Evolutionary conservation across 2,329 filamentous ascomycete genomes (phyloP).

Genomic region (Exserohilum turcica): DNA sequence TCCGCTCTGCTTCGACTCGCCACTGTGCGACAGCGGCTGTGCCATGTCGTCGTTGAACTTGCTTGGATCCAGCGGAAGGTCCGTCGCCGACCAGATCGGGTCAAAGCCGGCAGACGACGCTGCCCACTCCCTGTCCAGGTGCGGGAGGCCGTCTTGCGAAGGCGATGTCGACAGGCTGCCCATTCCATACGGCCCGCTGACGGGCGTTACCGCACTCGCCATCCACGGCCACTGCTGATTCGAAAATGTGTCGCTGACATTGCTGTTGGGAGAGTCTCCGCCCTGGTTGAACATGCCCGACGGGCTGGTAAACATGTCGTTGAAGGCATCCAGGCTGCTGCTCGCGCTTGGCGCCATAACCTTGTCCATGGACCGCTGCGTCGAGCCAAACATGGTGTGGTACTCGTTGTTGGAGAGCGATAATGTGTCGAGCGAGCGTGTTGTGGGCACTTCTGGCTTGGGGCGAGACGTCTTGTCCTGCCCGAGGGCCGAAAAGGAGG

Average conservation of each 20-base stretch:
- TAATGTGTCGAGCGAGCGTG: slow-evolving; percentile 43
- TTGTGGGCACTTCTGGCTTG: slow-evolving; percentile 29
- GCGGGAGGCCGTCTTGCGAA: slow-evolving; percentile 46
- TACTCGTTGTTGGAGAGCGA: slow-evolving; percentile 47
- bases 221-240: slow-evolving; percentile 44
- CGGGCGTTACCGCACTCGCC: slow-evolving; percentile 28
- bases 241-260: slow-evolving; percentile 39
- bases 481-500: slow-evolving; percentile 35
- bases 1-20: slow-evolving; percentile 48
- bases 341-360: slow-evolving; percentile 35
- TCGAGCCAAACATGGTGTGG: slow-evolving; percentile 44
- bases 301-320: slow-evolving; percentile 37
- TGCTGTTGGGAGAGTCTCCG: slow-evolving; percentile 42
- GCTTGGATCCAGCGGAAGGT: slow-evolving; percentile 48
- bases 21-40: slow-evolving; percentile 49
- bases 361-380: slow-evolving; percentile 34
- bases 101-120: slow-evolving; percentile 45
- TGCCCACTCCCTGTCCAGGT: slow-evolving; percentile 43
- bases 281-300: slow-evolving; percentile 34
- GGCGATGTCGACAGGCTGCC: slow-evolving; percentile 48
- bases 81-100: slow-evolving; percentile 47
- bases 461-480: slow-evolving; percentile 31
- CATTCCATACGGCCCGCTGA: slow-evolving; percentile 39
- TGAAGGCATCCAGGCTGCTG: slow-evolving; percentile 38
- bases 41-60: slow-evolving; percentile 43